These are phyloP conservation scores for Orbilia brochopaga DNA, from an alignment of 2,329 filamentous ascomycete species.

Conservation along the genomic window DNA sequence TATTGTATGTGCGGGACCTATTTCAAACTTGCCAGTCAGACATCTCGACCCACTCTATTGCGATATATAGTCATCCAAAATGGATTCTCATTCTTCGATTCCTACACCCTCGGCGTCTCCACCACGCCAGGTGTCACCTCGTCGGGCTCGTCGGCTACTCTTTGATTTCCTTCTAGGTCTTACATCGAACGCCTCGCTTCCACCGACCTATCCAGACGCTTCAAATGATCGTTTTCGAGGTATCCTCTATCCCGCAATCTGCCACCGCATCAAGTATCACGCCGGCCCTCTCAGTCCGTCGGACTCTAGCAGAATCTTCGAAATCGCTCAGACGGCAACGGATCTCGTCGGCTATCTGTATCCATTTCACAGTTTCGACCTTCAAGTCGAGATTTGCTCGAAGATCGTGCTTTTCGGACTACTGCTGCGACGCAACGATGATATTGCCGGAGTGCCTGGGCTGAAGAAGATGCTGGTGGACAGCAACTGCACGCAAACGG, in stretches of 20 bases:
- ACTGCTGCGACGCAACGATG: neutral
- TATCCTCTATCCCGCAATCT: slow-evolving; percentile 34
- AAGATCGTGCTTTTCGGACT: slow-evolving; percentile 17
- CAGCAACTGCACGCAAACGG: neutral
- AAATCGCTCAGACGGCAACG: slow-evolving; percentile 6
- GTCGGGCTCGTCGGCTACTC: slow-evolving; percentile 3
- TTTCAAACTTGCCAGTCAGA: no score
- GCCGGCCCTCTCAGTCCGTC: neutral
- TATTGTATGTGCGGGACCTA: no score
- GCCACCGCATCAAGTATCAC: slow-evolving; percentile 17
- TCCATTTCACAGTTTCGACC: slow-evolving; percentile 28
- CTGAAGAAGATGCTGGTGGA: slow-evolving; percentile 7
- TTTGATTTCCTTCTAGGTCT: slow-evolving; percentile 17
- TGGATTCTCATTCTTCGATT: slow-evolving; percentile 6
- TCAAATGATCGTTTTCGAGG: slow-evolving; percentile 32
- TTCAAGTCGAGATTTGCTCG: slow-evolving; percentile 23
- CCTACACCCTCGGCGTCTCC: slow-evolving; percentile 8
- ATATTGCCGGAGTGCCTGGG: neutral
- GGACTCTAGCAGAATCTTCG: neutral
- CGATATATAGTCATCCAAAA: no score
- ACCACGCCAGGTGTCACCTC: neutral
- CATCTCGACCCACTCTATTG: no score
- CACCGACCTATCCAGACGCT: slow-evolving; percentile 19
- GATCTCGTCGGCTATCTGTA: slow-evolving; percentile 19
- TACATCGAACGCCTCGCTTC: neutral